Conservation (phyloP, 139 green algal genomes). For the Tetradesmus obliquus region DNA sequence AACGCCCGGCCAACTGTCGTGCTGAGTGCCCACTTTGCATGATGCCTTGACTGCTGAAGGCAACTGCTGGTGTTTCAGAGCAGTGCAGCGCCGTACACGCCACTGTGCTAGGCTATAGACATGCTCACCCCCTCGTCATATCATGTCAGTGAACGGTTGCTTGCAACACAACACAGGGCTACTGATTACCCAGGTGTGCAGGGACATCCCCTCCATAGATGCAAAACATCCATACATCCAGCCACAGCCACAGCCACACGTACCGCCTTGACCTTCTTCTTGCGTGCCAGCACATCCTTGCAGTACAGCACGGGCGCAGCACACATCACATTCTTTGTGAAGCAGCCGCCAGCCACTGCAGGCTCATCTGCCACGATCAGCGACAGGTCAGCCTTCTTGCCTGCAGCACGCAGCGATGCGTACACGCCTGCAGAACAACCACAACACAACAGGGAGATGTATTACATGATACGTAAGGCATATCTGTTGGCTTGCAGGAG, state of each 20-base stretch:
- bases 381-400: conserved; percentile 93
- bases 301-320: conserved; percentile 96
- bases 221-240: neutral
- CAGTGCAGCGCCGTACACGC: too few species aligned
- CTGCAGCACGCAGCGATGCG: conserved; percentile 81
- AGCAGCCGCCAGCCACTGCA: conserved; percentile 86
- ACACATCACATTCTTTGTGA: conserved; percentile 97
- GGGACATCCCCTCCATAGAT: too few species aligned
- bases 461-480: neutral
- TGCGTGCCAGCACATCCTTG: conserved; percentile 85
- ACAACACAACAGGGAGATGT: neutral
- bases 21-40: too few species aligned
- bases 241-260: neutral
- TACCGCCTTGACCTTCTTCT: conserved; percentile 77
- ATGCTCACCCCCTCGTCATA: too few species aligned
- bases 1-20: too few species aligned
- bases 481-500: neutral
- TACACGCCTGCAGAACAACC: conserved; percentile 78
- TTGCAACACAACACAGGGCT: too few species aligned
- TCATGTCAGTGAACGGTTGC: too few species aligned
- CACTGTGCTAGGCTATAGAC: too few species aligned
- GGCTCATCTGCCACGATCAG: conserved; percentile 86
- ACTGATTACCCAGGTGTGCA: too few species aligned
- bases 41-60: too few species aligned
- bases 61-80: too few species aligned